Evolutionary conservation across 140 eudicot species (phyloP).

Genomic region (Oenanthe javanica): DNA sequence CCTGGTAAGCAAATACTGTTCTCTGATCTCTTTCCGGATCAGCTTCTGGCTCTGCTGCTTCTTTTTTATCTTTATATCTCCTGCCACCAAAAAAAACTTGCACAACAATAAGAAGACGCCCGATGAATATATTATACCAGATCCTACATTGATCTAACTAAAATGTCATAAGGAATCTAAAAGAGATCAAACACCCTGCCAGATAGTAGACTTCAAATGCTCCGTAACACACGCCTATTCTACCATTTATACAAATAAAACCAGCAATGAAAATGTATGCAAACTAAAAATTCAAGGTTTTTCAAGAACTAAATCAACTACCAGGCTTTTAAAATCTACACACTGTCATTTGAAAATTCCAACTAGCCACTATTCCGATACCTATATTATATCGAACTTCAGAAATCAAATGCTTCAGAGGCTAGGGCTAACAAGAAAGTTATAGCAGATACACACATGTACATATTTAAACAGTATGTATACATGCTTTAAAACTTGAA

Average conservation of each 20-base stretch:
- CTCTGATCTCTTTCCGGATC: constrained; percentile 98
- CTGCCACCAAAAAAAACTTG: constrained; percentile 51
- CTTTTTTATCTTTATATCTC: constrained; percentile 85
- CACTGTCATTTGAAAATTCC: background rate
- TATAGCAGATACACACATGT: background rate
- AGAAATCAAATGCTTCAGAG: background rate
- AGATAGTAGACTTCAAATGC: background rate
- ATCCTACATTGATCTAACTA: background rate
- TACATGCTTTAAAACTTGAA: background rate
- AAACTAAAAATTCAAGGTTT: background rate
- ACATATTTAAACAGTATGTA: background rate
- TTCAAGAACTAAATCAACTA: background rate
- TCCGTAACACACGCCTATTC: background rate
- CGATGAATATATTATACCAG: background rate
- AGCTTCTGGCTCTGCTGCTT: constrained; percentile 90
- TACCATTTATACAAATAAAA: background rate
- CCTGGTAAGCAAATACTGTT: constrained; percentile 98
- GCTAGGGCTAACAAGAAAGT: background rate
- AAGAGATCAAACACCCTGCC: background rate
- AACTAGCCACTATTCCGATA: background rate
- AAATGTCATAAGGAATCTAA: background rate
- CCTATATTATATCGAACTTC: background rate
- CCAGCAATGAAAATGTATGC: background rate
- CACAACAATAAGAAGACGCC: constrained; percentile 36
- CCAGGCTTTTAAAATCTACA: background rate